These are phyloP conservation scores for Pseudopediastrum boryanum DNA, from an alignment of 139 green algal genomes.

Conservation along the genomic window DNA sequence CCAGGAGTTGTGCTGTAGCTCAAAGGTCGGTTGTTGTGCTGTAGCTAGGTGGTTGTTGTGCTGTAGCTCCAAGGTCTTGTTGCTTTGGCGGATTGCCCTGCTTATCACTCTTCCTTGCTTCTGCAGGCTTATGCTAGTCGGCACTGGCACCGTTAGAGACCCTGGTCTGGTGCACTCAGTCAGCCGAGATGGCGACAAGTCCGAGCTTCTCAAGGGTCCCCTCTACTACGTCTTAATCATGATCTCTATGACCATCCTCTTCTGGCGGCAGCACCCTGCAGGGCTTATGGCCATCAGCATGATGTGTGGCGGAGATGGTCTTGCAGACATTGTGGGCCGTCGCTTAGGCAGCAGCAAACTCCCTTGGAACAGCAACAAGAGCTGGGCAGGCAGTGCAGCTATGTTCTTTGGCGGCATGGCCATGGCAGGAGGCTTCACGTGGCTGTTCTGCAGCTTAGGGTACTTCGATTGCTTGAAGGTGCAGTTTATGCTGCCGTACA, in stretches of 20 bases:
- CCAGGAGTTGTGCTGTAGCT: no score
- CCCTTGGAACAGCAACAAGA: slow-evolving; percentile 89
- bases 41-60: not conserved
- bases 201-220: slow-evolving; percentile 76
- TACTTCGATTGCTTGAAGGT: slow-evolving; percentile 55
- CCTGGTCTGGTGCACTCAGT: slow-evolving; percentile 76
- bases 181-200: slow-evolving; percentile 66
- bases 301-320: slow-evolving; percentile 92
- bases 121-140: slow-evolving; percentile 65
- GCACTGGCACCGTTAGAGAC: slow-evolving; percentile 66
- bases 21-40: not conserved
- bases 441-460: slow-evolving; percentile 57
- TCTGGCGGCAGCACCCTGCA: slow-evolving; percentile 76
- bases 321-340: slow-evolving; percentile 94
- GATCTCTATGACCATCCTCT: slow-evolving; percentile 65
- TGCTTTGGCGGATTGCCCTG: not conserved
- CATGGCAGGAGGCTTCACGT: slow-evolving; percentile 58
- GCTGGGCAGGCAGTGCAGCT: slow-evolving; percentile 82
- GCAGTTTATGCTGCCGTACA: slow-evolving; percentile 33
- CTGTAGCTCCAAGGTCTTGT: not conserved
- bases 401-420: slow-evolving; percentile 79
- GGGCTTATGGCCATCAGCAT: slow-evolving; percentile 59
- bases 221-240: slow-evolving; percentile 90
- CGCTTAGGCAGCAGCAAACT: slow-evolving; percentile 69
- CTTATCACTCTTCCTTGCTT: not conserved